Conservation (phyloP, 2,329 filamentous ascomycete species). For the Sphaerostilbella broomeana region DNA sequence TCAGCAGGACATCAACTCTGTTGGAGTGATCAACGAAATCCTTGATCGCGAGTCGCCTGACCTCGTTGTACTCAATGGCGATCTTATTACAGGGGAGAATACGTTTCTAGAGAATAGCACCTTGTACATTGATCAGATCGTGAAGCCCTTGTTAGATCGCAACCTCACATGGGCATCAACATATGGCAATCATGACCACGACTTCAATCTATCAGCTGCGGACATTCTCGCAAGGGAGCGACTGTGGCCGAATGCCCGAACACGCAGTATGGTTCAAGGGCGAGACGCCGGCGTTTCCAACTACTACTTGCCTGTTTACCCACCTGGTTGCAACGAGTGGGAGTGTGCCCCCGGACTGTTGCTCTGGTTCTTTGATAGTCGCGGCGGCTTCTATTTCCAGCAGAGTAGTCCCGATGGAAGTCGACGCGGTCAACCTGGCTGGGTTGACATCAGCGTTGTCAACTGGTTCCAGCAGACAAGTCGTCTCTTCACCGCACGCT, state of each 20-base stretch:
- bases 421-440: constrained; percentile 33
- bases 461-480: constrained; percentile 37
- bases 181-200: constrained; percentile 65
- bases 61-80: constrained; percentile 64
- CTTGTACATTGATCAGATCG: constrained; percentile 52
- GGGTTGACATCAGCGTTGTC: constrained; percentile 40
- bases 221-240: constrained; percentile 37
- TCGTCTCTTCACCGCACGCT: constrained; percentile 22
- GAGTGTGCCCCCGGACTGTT: constrained; percentile 38
- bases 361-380: constrained; percentile 67
- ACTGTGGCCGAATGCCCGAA: constrained; percentile 32
- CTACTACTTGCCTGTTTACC: constrained; percentile 41
- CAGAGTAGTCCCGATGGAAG: constrained; percentile 24
- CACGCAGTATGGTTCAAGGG: constrained; percentile 33
- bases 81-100: constrained; percentile 64
- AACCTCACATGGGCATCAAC: constrained; percentile 58
- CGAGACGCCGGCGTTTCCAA: constrained; percentile 37
- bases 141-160: constrained; percentile 49
- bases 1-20: constrained; percentile 50
- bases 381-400: constrained; percentile 50
- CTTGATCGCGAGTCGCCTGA: constrained; percentile 50
- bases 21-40: constrained; percentile 50
- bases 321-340: constrained; percentile 25
- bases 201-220: constrained; percentile 48
- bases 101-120: constrained; percentile 48